phyloP scores from a whole-genome alignment of 2,329 filamentous ascomycete species.

The Waltergamsia citrina region DNA sequence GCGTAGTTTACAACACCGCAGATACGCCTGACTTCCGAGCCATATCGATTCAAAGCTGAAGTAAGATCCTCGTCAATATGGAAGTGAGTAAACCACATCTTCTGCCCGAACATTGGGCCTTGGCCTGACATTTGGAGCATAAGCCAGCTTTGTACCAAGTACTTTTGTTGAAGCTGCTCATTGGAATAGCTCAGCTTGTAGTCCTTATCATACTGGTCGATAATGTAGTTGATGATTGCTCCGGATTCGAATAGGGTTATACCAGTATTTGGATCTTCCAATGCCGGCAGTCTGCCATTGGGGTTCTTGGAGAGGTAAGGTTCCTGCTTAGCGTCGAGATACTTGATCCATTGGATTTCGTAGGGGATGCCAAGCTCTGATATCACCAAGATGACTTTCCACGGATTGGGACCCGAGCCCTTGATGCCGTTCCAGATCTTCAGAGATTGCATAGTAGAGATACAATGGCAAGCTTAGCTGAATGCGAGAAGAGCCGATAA shows the following conservation, averaged over 20 bases:
- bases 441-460: constrained; percentile 5
- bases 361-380: constrained; percentile 17
- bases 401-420: constrained; percentile 1
- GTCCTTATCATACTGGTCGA: constrained; percentile 15
- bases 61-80: not conserved
- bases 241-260: constrained; percentile 20
- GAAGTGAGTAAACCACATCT: constrained; percentile 21
- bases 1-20: constrained; percentile 15
- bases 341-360: constrained; percentile 8
- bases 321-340: constrained; percentile 13
- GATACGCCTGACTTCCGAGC: constrained; percentile 16
- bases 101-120: constrained; percentile 34
- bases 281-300: constrained; percentile 21
- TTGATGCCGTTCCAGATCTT: not conserved
- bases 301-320: constrained; percentile 18
- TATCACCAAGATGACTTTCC: constrained; percentile 10
- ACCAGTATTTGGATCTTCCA: constrained; percentile 22
- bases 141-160: constrained; percentile 10
- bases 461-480: too few species aligned
- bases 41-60: constrained; percentile 15
- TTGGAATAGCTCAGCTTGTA: constrained; percentile 7
- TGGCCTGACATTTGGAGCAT: constrained; percentile 17
- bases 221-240: constrained; percentile 15
- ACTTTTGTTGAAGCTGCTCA: not conserved
- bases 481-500: too few species aligned